Base-by-base conservation (phyloP, 2,329 filamentous ascomycete genomes). In the Cladosporium phlei region DNA sequence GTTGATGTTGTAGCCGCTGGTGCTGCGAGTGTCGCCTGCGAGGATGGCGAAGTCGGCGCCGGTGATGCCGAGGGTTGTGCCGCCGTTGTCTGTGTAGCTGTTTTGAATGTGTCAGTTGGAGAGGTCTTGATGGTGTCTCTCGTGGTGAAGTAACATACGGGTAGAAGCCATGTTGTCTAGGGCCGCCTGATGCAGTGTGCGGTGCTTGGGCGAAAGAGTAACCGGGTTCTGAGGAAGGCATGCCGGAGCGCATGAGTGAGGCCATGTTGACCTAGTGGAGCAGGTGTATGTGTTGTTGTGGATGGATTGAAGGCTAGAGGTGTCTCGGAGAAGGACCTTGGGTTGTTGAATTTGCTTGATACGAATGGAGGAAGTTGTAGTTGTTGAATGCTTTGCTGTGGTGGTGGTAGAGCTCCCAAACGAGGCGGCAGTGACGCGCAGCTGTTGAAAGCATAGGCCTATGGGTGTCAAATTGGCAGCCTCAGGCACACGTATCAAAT, bases 1-100 rank as follows among this genome's bases (percentile, higher is more conserved):
- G 81, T 98, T 96, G 83, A 98, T 98, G 77, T 86, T 96, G 82
- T 95, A 98, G 66, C 94, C 93, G 55, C 87, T 86, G 47, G 90
- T 95, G 64, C 88, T 88, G 66, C 93, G 87, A 59, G 93, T 98
- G 75, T 98, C 93, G 71, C 94, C 93, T 34, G 93, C 93, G 67
- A 98, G 82, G 72, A 98, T 94, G 65, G 89, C 82, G 76, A 97
- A 98, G 75, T 94, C 87, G 65, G 83, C 82, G 59, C 94, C 93
- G 29, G 88, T 85, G 69, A 98, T 97, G 63, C 89, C 93, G 47
- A 98, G 81, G 46, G 93, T 97, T 51, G 89, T 95, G 59, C 93
- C 93, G 59, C 93, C 93, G 68, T 98, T 98, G 75, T 98, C 91
- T 57, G 93, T 94, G 72, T 98, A 98, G 59, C 87, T 93, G 58